Base-by-base conservation (phyloP, 345 rosid species). In the Gossypium longicalyx region DNA sequence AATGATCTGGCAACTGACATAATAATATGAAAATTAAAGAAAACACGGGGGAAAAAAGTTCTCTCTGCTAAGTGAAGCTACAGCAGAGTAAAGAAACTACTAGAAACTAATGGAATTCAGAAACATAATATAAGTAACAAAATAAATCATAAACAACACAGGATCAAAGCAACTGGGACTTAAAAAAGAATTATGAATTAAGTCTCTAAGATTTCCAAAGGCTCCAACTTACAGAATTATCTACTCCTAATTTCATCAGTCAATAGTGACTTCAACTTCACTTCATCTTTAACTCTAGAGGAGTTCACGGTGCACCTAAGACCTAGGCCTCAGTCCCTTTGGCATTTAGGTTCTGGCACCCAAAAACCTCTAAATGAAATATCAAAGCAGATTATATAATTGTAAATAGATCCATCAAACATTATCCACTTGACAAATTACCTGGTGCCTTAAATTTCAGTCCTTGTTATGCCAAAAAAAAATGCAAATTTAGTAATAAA, bases 1-100 rank as follows among this genome's bases (percentile, higher is more conserved):
- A 82, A 72, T 71, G 56, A 82, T 64, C 77, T 27, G 13, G 48
- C 34, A n/a, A 49, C 69, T 63, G 9, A 60, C 67, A 74, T 12
- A 45, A 38, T 5, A 71, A 12, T 56, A 41, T 41, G 27, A 56
- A 43, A 17, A 7, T 7, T 65, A 13, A 51, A 29, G 23, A 53
- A 9, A 8, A 49, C 8, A 17, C 44, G 70, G 29, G 29, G 41
- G 7, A 34, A 34, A 34, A 34, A 34, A 34, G 41, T 20, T 66
- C 1, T 66, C 38, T 59, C 34, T 19, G 70, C 70, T n/a, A 66
- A 41, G 29, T 66, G n/a, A 65, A 43, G 27, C 9, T 20, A 56
- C 25, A 56, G 19, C 29, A 66, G 17, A 48, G 12, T 34, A 66
- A 65, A 43, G 20, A 7, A 15, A 48, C 69, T 38, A 3, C n/a